Evolutionary conservation across 176 grass and related monocot species (phyloP).

Genomic region (Otatea glauca): DNA sequence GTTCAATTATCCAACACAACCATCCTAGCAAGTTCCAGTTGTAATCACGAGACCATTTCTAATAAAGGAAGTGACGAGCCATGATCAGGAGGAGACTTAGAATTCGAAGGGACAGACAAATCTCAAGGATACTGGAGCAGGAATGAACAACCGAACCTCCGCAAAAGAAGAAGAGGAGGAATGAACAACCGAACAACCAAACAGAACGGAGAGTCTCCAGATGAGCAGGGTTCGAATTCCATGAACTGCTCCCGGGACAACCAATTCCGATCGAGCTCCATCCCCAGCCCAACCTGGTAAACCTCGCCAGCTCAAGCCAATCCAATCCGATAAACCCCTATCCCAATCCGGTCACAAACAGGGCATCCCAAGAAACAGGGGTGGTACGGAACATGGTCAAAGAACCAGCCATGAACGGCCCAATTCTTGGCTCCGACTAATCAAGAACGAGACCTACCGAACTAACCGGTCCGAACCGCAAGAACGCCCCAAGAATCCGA

Average conservation of each 20-base stretch:
- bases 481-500: background rate
- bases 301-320: background rate
- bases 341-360: background rate
- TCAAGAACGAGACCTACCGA: background rate
- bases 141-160: background rate
- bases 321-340: slow-evolving; percentile 25
- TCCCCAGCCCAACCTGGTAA: background rate
- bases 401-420: background rate
- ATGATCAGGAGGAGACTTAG: background rate
- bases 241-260: background rate
- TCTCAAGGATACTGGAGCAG: background rate
- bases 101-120: background rate
- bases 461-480: background rate
- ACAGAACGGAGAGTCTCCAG: background rate
- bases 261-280: background rate
- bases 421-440: slow-evolving; percentile 2
- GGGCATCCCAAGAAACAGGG: background rate
- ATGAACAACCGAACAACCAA: background rate
- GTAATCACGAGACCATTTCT: background rate
- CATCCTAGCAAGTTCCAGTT: background rate
- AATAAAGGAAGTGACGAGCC: background rate
- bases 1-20: background rate
- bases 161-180: too few relatives aligned
- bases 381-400: background rate
- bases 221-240: background rate